phyloP scores from a whole-genome alignment of 108 stramenopile species.

The Nitzschia palea region DNA sequence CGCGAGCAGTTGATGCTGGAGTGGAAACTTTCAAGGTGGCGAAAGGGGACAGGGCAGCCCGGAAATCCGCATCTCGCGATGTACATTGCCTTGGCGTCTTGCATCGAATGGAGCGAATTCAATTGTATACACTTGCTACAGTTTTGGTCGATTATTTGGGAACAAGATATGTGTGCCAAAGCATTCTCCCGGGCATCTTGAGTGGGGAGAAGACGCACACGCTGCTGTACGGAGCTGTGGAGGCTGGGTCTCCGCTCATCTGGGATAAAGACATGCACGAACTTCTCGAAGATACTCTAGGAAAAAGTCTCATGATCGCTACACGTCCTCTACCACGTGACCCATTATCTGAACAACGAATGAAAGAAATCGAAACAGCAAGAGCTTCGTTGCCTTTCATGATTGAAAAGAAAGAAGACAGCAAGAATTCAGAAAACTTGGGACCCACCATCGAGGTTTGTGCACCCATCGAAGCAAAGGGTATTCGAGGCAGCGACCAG shows the following conservation, averaged over 20 bases:
- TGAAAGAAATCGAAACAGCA: slow-evolving; percentile 52
- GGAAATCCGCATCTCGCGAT: slow-evolving; percentile 72
- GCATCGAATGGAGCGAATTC: slow-evolving; percentile 63
- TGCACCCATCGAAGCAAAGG: slow-evolving; percentile 91
- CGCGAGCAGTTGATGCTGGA: slow-evolving; percentile 82
- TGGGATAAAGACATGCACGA: slow-evolving; percentile 81
- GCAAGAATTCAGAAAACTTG: slow-evolving; percentile 32
- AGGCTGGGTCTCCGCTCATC: slow-evolving; percentile 63
- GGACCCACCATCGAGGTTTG: slow-evolving; percentile 56
- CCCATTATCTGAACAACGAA: slow-evolving; percentile 58
- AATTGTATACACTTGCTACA: slow-evolving; percentile 90
- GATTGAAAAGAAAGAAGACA: slow-evolving; percentile 31
- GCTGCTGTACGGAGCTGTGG: slow-evolving; percentile 89
- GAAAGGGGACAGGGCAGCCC: slow-evolving; percentile 70
- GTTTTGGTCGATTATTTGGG: slow-evolving; percentile 90
- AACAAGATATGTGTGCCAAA: slow-evolving; percentile 85
- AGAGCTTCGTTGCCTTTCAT: slow-evolving; percentile 22
- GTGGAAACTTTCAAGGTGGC: slow-evolving; percentile 79
- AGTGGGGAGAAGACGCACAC: slow-evolving; percentile 85
- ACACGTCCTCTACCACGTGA: slow-evolving; percentile 50
- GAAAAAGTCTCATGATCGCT: slow-evolving; percentile 67
- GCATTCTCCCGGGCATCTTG: slow-evolving; percentile 87
- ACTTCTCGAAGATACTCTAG: slow-evolving; percentile 64
- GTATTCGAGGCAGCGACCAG: slow-evolving; percentile 89
- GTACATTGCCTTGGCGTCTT: slow-evolving; percentile 60